Evolutionary conservation across 805 yeast genomes (phyloP).

Genomic region (Hanseniaspora meyeri): DNA sequence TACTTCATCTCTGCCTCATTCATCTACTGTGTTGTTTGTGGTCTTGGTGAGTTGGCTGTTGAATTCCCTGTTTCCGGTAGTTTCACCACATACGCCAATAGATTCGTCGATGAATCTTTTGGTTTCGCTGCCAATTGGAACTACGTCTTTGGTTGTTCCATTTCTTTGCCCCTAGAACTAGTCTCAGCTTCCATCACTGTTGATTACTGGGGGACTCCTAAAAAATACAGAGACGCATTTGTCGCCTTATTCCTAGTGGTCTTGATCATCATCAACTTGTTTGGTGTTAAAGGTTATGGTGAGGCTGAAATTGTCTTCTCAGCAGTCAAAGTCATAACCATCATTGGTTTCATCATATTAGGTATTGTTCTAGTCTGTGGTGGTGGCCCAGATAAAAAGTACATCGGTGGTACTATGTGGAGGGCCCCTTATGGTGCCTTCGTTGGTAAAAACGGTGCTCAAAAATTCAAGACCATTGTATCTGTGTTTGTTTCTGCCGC

Average conservation of each 20-base stretch:
- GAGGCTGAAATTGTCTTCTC: constrained; percentile 43
- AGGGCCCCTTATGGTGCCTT: constrained; percentile 43
- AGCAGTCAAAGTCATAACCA: constrained; percentile 37
- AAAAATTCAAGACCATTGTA: constrained; percentile 40
- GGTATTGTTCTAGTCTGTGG: constrained; percentile 41
- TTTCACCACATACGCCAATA: constrained; percentile 45
- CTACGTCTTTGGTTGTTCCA: constrained; percentile 42
- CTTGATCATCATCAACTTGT: constrained; percentile 37
- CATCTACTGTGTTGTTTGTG: constrained; percentile 48
- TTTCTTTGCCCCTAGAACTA: constrained; percentile 39
- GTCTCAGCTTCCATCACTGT: constrained; percentile 45
- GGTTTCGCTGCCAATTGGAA: constrained; percentile 55
- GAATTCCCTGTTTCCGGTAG: constrained; percentile 55
- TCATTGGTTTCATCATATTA: constrained; percentile 41
- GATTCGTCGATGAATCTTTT: constrained; percentile 49
- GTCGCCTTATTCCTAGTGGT: constrained; percentile 39
- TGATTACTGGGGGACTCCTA: constrained; percentile 37
- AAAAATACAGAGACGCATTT: constrained; percentile 38
- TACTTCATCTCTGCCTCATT: constrained; percentile 45
- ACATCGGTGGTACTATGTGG: constrained; percentile 42
- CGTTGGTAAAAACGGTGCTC: constrained; percentile 30
- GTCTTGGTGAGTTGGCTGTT: constrained; percentile 49
- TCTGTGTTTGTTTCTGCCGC: constrained; percentile 46
- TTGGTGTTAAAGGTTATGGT: constrained; percentile 46
- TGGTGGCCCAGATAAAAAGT: constrained; percentile 30